Conservation (phyloP, 2,329 filamentous ascomycete genomes). For the Dactylellina cionopaga region DNA sequence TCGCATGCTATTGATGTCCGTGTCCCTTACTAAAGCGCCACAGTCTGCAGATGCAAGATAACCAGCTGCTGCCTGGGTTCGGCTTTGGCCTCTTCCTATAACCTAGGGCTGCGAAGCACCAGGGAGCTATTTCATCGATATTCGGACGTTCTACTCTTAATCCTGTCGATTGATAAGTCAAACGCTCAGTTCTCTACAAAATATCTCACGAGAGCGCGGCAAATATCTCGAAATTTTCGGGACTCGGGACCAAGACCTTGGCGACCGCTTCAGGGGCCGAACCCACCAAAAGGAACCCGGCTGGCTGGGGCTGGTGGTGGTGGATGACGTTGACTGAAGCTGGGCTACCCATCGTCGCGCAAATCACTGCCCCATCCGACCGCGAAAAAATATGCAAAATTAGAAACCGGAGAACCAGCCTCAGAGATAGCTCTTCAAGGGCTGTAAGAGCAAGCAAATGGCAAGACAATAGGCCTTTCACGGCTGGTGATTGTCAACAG, state of each 20-base stretch:
- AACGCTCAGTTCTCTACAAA: too few relatives aligned
- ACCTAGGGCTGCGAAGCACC: too few relatives aligned
- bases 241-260: conserved; percentile 18
- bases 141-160: too few relatives aligned
- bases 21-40: not conserved
- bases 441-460: too few relatives aligned
- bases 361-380: not conserved
- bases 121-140: too few relatives aligned
- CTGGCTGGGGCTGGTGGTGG: conserved; percentile 1
- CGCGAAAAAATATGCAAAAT: conserved; percentile 23
- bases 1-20: not conserved
- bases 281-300: conserved; percentile 10
- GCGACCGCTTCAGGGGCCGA: conserved; percentile 5
- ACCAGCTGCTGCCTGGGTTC: too few relatives aligned
- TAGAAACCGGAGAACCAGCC: conserved; percentile 24
- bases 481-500: not conserved
- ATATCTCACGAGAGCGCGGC: too few relatives aligned
- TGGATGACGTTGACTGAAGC: conserved; percentile 25
- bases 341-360: not conserved
- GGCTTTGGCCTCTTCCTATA: too few relatives aligned
- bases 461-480: too few relatives aligned
- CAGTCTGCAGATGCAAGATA: not conserved
- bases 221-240: too few relatives aligned
- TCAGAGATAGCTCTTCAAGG: not conserved
- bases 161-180: too few relatives aligned